These are phyloP conservation scores for Annona cherimola DNA, from an alignment of 164 flowering plant genomes.

Conservation along the genomic window DNA sequence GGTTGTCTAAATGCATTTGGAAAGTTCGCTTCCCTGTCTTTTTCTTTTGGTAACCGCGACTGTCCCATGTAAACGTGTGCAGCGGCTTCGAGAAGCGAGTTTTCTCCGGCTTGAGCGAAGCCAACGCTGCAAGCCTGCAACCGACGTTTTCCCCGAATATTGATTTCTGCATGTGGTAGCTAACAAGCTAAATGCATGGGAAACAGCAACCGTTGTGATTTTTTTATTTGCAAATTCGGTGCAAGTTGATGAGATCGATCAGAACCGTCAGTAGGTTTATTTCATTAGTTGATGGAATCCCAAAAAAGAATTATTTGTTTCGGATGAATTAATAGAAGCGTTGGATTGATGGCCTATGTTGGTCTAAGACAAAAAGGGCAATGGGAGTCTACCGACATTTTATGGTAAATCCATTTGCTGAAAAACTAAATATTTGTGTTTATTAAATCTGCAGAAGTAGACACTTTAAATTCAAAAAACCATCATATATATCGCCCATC, in stretches of 20 bases:
- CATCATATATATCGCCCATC: too few relatives aligned
- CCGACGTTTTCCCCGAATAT: slow-evolving; percentile 8
- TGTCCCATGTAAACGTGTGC: neutral
- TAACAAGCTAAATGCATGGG: too few relatives aligned
- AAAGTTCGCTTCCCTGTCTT: slow-evolving; percentile 45
- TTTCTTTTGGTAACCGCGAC: neutral
- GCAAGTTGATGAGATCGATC: neutral
- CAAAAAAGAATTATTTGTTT: too few relatives aligned
- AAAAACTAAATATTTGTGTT: too few relatives aligned
- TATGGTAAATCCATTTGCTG: too few relatives aligned
- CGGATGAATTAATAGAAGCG: too few relatives aligned
- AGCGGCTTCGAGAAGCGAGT: neutral
- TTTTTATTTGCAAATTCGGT: neutral
- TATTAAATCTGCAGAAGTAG: too few relatives aligned
- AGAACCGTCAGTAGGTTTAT: neutral
- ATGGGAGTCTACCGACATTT: too few relatives aligned
- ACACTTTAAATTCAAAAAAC: too few relatives aligned
- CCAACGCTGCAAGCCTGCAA: slow-evolving; percentile 7
- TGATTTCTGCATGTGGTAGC: neutral
- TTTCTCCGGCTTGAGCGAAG: neutral
- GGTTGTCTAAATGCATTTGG: slow-evolving; percentile 67
- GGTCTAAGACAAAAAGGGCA: too few relatives aligned
- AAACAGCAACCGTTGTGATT: too few relatives aligned
- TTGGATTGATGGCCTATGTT: too few relatives aligned
- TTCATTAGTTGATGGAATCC: neutral